Evolutionary conservation across 257 asterid species (phyloP).

Genomic region (Salvia splendens): DNA sequence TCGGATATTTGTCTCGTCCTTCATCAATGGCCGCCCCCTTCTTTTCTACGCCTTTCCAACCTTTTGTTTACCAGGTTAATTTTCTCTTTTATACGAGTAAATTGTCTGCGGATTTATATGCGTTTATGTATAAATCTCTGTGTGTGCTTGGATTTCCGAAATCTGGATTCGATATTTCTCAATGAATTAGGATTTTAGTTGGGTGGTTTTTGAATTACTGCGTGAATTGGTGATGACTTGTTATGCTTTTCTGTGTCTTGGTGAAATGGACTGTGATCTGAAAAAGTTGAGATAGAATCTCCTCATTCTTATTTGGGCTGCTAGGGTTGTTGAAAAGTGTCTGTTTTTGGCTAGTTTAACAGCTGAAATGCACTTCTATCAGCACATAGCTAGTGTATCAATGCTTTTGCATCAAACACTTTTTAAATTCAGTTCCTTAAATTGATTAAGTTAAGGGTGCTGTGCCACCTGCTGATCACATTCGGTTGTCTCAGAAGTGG

Average conservation of each 20-base stretch:
- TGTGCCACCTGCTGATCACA: not conserved
- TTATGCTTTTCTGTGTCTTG: conserved; percentile 4
- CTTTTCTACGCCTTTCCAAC: conserved; percentile 94
- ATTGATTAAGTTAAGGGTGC: not conserved
- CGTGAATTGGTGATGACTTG: conserved; percentile 10
- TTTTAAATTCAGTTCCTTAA: not conserved
- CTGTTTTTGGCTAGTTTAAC: not conserved
- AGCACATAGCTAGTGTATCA: not conserved
- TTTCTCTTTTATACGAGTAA: not conserved
- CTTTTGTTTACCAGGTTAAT: conserved; percentile 92
- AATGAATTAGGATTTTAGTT: conserved; percentile 34
- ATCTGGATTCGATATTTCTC: conserved; percentile 20
- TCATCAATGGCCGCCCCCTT: conserved; percentile 92
- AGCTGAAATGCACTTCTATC: conserved; percentile 5
- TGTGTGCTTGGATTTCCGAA: not conserved
- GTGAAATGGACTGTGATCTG: conserved; percentile 16
- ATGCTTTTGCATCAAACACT: not conserved
- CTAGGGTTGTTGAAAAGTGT: not conserved
- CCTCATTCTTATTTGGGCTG: not conserved
- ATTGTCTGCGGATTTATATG: conserved; percentile 4
- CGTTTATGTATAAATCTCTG: not conserved
- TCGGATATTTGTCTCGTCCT: conserved; percentile 41
- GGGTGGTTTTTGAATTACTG: conserved; percentile 2
- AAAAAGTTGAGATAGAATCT: conserved; percentile 2
- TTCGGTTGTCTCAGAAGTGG: not conserved